These are phyloP conservation scores for Beauveria rudraprayagi DNA, from an alignment of 2,329 filamentous ascomycete genomes.

Conservation along the genomic window DNA sequence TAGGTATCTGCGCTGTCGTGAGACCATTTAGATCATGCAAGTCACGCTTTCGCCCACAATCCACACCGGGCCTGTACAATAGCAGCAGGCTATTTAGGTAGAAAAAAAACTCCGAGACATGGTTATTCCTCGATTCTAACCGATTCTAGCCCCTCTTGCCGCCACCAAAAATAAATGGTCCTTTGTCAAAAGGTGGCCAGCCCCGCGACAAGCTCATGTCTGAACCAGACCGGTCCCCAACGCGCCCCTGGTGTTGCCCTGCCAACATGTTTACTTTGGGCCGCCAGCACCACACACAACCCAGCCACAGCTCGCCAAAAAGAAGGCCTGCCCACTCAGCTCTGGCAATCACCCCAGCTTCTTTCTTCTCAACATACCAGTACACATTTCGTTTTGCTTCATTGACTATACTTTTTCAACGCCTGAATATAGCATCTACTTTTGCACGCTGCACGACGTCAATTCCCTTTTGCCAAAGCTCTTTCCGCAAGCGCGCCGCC, in stretches of 20 bases:
- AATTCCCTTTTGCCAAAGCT: background rate
- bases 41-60: background rate
- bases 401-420: background rate
- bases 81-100: too few species aligned
- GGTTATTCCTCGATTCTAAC: background rate
- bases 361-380: conserved; percentile 9
- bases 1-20: background rate
- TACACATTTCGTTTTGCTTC: conserved; percentile 6
- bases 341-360: conserved; percentile 16
- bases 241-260: conserved; percentile 21
- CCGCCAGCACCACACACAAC: conserved; percentile 15
- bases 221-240: background rate
- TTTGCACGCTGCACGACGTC: background rate
- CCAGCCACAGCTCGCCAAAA: conserved; percentile 1
- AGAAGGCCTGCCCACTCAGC: conserved; percentile 1
- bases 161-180: background rate
- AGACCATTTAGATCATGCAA: background rate
- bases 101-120: background rate
- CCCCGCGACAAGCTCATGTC: conserved; percentile 5
- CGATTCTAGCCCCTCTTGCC: conserved; percentile 2
- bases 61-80: too few species aligned
- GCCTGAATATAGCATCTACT: background rate
- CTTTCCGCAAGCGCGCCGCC: background rate
- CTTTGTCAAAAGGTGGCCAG: background rate
- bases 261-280: conserved; percentile 27